These are phyloP conservation scores for Penicillium psychrosexuale DNA, from an alignment of 2,329 filamentous ascomycete species.

Conservation along the genomic window DNA sequence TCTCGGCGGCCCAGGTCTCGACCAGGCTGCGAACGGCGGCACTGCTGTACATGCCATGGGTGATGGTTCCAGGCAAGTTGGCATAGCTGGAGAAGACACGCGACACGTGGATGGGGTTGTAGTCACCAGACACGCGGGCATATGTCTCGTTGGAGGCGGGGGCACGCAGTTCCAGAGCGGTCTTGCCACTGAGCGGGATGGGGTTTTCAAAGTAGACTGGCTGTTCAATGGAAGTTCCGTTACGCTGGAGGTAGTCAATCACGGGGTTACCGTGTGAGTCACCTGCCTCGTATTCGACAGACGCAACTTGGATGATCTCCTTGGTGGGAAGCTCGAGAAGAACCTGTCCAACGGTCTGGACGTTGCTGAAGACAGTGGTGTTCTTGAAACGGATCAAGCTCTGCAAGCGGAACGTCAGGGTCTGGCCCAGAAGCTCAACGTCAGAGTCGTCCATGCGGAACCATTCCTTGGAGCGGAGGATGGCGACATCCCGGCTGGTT, in stretches of 20 bases:
- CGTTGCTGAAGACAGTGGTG: slow-evolving; percentile 82
- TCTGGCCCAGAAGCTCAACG: slow-evolving; percentile 86
- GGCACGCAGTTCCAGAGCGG: slow-evolving; percentile 80
- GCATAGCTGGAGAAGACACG: slow-evolving; percentile 95
- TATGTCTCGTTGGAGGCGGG: slow-evolving; percentile 97
- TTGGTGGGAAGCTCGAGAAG: slow-evolving; percentile 92
- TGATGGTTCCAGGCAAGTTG: slow-evolving; percentile 93
- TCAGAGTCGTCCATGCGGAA: slow-evolving; percentile 83
- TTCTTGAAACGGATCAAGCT: slow-evolving; percentile 93
- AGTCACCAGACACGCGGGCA: slow-evolving; percentile 94
- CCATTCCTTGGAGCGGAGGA: slow-evolving; percentile 96
- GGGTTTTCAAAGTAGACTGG: slow-evolving; percentile 96
- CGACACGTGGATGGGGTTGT: slow-evolving; percentile 98
- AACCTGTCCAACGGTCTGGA: slow-evolving; percentile 89
- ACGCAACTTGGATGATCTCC: slow-evolving; percentile 96
- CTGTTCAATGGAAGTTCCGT: slow-evolving; percentile 90
- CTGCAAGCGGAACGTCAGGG: slow-evolving; percentile 91
- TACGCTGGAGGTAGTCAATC: slow-evolving; percentile 88
- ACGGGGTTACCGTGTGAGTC: slow-evolving; percentile 94
- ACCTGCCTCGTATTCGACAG: slow-evolving; percentile 90
- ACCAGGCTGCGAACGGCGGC: slow-evolving; percentile 92
- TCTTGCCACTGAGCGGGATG: slow-evolving; percentile 91
- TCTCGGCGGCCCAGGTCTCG: slow-evolving; percentile 98
- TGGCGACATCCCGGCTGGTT: slow-evolving; percentile 86
- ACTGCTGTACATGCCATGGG: slow-evolving; percentile 99